These are phyloP conservation scores for Saccharomycopsis fermentans DNA, from an alignment of 805 yeast species.

Conservation along the genomic window DNA sequence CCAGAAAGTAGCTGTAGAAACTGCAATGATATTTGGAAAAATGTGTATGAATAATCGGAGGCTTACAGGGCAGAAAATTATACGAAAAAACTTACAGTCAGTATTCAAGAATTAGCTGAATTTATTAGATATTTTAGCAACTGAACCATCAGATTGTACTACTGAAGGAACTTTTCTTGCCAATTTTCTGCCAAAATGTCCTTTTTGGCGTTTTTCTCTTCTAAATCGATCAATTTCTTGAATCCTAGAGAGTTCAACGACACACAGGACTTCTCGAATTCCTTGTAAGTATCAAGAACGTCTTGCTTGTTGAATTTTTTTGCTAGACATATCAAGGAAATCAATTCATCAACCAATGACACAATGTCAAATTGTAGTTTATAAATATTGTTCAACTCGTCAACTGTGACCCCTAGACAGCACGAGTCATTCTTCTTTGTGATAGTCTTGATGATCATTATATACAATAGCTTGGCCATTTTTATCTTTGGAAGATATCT, in stretches of 20 bases:
- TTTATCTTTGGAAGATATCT: conserved; percentile 45
- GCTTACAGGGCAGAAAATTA: too few species aligned
- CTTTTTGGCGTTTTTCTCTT: background rate
- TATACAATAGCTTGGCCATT: conserved; percentile 46
- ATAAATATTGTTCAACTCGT: background rate
- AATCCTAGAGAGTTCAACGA: background rate
- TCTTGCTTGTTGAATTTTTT: conserved; percentile 1
- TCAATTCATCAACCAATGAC: conserved; percentile 6
- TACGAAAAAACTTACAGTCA: too few species aligned
- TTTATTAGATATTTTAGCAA: too few species aligned
- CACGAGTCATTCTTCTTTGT: background rate
- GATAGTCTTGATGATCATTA: conserved; percentile 51
- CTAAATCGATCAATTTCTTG: background rate
- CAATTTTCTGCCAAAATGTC: background rate
- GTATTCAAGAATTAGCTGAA: too few species aligned
- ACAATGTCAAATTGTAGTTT: conserved; percentile 1
- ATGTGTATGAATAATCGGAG: too few species aligned
- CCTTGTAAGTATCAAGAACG: background rate
- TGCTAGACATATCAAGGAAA: background rate
- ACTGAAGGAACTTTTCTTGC: background rate
- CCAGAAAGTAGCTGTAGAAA: too few species aligned
- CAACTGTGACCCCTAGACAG: background rate
- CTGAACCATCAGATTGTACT: background rate
- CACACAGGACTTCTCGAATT: background rate
- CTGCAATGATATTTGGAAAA: too few species aligned